phyloP scores from a whole-genome alignment of 441 rosid species.

The Corymbia calophylla region DNA sequence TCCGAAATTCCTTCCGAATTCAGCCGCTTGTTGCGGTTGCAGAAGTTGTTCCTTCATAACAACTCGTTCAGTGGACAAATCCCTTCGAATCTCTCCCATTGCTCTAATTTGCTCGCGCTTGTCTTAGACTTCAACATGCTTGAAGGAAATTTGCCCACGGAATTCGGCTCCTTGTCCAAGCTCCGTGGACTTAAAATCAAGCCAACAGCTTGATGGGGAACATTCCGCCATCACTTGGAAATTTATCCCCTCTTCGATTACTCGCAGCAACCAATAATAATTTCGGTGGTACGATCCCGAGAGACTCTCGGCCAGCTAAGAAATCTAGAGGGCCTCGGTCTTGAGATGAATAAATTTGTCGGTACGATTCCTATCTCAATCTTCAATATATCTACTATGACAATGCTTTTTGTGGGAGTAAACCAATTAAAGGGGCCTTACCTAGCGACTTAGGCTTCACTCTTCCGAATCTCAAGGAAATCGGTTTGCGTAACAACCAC shows the following conservation, averaged over 20 bases:
- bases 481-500: too few relatives aligned
- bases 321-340: background rate
- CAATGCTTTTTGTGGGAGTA: rapidly evolving
- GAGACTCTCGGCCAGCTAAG: background rate
- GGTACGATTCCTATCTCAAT: background rate
- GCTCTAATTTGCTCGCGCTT: background rate
- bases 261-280: rapidly evolving
- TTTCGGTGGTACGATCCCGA: background rate
- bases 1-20: background rate
- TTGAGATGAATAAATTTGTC: rapidly evolving
- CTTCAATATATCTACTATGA: background rate
- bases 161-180: background rate
- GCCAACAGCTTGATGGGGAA: background rate
- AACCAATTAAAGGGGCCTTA: too few relatives aligned
- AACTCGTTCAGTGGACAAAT: background rate
- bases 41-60: background rate
- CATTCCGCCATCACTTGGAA: background rate
- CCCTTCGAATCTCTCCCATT: background rate
- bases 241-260: background rate
- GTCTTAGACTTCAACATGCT: rapidly evolving
- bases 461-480: too few relatives aligned
- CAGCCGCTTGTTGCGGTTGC: background rate
- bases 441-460: too few relatives aligned
- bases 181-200: rapidly evolving
- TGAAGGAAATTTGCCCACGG: background rate